phyloP scores from a whole-genome alignment of 2,329 filamentous ascomycete species.

The Pseudogymnoascus sp. region DNA sequence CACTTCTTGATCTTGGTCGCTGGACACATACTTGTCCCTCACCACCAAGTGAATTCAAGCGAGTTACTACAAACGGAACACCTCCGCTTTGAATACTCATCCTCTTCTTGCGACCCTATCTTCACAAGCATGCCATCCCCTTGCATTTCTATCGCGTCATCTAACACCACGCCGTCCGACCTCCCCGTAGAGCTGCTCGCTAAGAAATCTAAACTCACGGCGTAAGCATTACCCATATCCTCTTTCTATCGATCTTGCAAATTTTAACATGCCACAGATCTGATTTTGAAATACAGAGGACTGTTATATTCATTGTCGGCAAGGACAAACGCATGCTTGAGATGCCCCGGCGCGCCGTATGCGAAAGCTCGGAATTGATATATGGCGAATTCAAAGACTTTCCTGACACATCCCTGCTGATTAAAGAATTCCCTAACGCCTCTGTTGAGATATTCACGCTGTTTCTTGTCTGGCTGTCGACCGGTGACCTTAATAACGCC shows the following conservation, averaged over 20 bases:
- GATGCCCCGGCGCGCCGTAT: not conserved
- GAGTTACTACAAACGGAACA: not conserved
- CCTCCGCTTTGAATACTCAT: not conserved
- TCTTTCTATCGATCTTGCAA: not conserved
- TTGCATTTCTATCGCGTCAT: not conserved
- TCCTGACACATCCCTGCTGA: not conserved
- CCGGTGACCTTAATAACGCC: not conserved
- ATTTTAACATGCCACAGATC: not conserved
- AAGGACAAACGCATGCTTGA: not conserved
- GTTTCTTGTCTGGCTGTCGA: not conserved
- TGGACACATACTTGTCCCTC: too few species aligned
- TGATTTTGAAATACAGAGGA: not conserved
- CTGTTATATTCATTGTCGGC: not conserved
- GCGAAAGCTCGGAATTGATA: not conserved
- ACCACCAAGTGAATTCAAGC: not conserved
- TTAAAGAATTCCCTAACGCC: not conserved
- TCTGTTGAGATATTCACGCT: not conserved
- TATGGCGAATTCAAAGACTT: not conserved
- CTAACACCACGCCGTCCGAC: not conserved
- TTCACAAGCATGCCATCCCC: not conserved
- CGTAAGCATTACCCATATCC: not conserved
- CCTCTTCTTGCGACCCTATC: not conserved
- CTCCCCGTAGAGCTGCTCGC: not conserved
- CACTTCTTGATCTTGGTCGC: not conserved
- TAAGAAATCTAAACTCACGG: not conserved